Evolutionary conservation across 202 grass and related monocot genomes (phyloP).

Genomic region (Elaeis oleifera): DNA sequence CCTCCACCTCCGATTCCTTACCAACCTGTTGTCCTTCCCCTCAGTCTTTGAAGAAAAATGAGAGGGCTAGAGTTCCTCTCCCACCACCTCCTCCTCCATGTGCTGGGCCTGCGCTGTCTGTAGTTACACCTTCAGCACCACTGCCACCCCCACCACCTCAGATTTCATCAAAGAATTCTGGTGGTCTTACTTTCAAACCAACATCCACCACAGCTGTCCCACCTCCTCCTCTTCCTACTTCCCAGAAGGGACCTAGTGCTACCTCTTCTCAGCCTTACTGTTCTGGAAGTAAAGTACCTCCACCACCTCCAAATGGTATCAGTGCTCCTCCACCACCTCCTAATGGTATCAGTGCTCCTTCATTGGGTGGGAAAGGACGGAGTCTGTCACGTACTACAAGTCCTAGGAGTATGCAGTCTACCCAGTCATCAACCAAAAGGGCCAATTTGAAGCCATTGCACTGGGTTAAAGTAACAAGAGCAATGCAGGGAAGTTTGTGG

Average conservation of each 20-base stretch:
- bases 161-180: conserved; percentile 37
- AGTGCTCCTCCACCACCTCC: conserved; percentile 49
- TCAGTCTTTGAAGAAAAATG: conserved; percentile 6
- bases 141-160: conserved; percentile 29
- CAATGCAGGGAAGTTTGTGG: conserved; percentile 96
- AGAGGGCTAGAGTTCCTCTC: conserved; percentile 16
- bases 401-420: conserved; percentile 45
- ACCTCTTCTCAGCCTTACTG: not conserved
- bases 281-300: conserved; percentile 18
- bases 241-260: conserved; percentile 20
- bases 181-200: conserved; percentile 25
- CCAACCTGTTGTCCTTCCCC: conserved; percentile 2
- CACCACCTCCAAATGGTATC: conserved; percentile 7
- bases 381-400: conserved; percentile 8
- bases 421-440: conserved; percentile 43
- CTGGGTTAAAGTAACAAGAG: conserved; percentile 99
- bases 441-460: conserved; percentile 96
- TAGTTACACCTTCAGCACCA: conserved; percentile 8
- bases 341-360: conserved; percentile 25
- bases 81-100: conserved; percentile 19
- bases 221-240: conserved; percentile 22
- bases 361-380: conserved; percentile 27
- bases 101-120: not conserved
- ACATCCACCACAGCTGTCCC: conserved; percentile 37
- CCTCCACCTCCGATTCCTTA: conserved; percentile 18